Evolutionary conservation across 129 eudicot genomes (phyloP), one percentile per base, ranked within the genome.

Genomic region (Dittrichia graveolens): DNA sequence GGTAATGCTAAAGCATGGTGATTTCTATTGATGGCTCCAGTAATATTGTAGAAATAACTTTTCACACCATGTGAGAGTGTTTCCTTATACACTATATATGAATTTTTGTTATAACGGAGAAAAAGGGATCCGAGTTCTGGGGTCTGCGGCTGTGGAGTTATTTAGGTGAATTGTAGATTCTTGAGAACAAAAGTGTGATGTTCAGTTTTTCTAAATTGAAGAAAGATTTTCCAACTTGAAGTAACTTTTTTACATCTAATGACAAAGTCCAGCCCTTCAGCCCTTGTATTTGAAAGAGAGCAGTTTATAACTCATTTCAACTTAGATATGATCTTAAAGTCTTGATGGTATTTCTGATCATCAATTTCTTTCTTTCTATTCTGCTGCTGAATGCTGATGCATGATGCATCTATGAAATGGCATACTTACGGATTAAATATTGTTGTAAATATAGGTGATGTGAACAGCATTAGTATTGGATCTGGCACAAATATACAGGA

Each of bases 401-500:
- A n/a, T n/a, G n/a, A 35, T 68, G 37, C 13, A 49, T 67, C 7
- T 14, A 14, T 49, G 53, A 14, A 39, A 39, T 63, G 37, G 62
- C n/a, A 40, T 18, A 31, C 37, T 72, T 13, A 57, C 60, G 38
- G 65, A 56, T 54, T 9, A 68, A 35, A 14, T 69, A 24, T 67
- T 34, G 18, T 53, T 76, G 48, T 68, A 50, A 74, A 31, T 34
- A 42, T 71, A 87, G 92, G 92, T 61, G 89, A 87, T 76, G 87
- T 87, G 75, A 87, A 87, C 78, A 78, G 74, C 81, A 87, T 87
- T 72, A 84, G 83, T 53, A 77, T 87, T 52, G 92, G 92, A 57
- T 81, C 92, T 69, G 89, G 92, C 58, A 87, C 92, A 16, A 87
- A 87, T 63, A 87, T 87, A 61, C 92, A 87, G 64, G 92, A 87